Base-by-base conservation (phyloP, 257 asterid genomes). In the Primulina eburnea region DNA sequence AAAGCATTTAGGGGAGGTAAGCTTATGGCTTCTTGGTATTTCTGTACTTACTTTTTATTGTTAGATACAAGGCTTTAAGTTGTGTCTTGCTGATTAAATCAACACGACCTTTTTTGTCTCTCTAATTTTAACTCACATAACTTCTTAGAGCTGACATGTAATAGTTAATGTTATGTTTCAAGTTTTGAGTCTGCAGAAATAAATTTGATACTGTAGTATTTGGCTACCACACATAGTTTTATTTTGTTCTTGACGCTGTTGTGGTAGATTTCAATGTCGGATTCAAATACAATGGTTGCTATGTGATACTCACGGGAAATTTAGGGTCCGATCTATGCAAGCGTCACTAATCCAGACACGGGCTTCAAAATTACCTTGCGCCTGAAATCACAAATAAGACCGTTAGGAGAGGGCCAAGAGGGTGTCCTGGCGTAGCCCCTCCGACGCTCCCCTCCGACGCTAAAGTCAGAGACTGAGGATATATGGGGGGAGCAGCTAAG, bases 1-100 rank as follows among this genome's bases (percentile, higher is more conserved):
- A 75, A 70, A 52, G 30, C 6, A 30, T 24, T 35, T 4, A 77
- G 35, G 68, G 76, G 66, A 83, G 95, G 97, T 88, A 68, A 58
- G 17, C 79, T 43, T 32, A 52, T 59, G 16, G 8, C 66, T 70
- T 60, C 59, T 30, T 33, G n/a, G 24, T 67, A 62, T 8, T 58
- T 32, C 6, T 11, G 53, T 43, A 3, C n/a, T 11, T 43, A 43
- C 5, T 43, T 10, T 43, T 76, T 50, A 40, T 7, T 68, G 37
- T 65, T 65, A 18, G 57, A 60, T 37, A 32, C 6, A 56, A 26
- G 18, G 65, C 43, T 40, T 43, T 58, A 24, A 70, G 57, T 21
- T 57, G 47, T 21, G 55, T 34, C 7, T 20, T 2, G 6, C 0
- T 43, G n/a, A 43, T 43, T 43, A 43, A 4, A 17, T 55, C 24